Base-by-base conservation (phyloP, 208 protist genomes). In the Trichomonas vaginalis region DNA sequence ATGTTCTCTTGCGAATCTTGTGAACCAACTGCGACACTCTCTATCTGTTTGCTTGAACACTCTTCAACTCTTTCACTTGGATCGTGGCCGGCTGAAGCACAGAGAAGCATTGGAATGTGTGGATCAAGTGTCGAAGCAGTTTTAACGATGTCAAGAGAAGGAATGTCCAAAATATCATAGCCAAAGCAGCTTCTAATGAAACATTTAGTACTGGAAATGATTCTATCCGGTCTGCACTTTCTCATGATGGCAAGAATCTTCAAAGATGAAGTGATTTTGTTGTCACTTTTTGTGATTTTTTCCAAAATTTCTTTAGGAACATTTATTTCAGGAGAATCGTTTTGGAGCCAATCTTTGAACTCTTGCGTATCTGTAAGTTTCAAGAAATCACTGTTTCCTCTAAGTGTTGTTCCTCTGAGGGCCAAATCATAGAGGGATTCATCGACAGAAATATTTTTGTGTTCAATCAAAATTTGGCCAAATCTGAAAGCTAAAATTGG, bases 21-120 rank as follows among this genome's bases (percentile, higher is more conserved):
- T 95, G 98, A 98, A 88, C 99, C 99, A 96, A 99, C 98, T 15
- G 99, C 98, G 21, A 99, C 97, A n/a, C 97, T 95, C 79, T 96
- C 96, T 45, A 96, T 40, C 40, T 37, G 88, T 3, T 39, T 4
- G 32, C 95, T 83, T 0, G 98, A 98, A 49, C 98, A 95, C 47
- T 98, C 97, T 88, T 99, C 98, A 12, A 99, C 98, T 51, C 97
- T 96, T 46, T 87, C 95, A n/a, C 83, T 96, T 45, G 98, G 98
- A 96, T 99, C 99, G 96, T 98, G 98, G 96, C 98, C 98, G 45
- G 98, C 97, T 83, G 97, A 97, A 35, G 98, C 96, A 35, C 98
- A 96, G 62, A 99, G 97, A 80, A 99, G 96, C 45, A 99, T 96
- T 95, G 98, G 97, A 8, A 97, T 97, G 86, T 97, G 97, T 21